Evolutionary conservation across 2,329 filamentous ascomycete genomes (phyloP).

Genomic region (Cladophialophora immunda): DNA sequence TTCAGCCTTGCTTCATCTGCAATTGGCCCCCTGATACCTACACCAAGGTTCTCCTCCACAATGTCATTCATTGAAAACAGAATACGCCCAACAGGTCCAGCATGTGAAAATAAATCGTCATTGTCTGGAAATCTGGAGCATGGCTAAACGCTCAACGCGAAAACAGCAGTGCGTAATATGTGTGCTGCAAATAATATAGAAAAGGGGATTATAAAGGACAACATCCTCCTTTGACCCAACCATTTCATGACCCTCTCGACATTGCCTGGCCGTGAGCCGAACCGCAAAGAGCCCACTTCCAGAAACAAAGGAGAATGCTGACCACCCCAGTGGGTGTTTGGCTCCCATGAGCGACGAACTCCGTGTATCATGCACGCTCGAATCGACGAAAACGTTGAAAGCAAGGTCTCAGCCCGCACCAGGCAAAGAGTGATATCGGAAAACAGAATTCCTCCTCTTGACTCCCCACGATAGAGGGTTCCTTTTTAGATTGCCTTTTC

Average conservation of each 20-base stretch:
- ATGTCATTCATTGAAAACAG: not conserved
- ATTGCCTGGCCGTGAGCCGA: not conserved
- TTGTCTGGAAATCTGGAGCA: conserved; percentile 13
- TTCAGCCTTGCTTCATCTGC: conserved; percentile 12
- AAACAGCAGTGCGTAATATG: conserved; percentile 15
- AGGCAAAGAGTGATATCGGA: not conserved
- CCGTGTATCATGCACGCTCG: conserved; percentile 24
- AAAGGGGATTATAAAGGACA: not conserved
- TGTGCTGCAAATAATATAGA: conserved; percentile 16
- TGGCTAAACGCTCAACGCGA: conserved; percentile 13
- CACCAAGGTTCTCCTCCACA: too few relatives aligned
- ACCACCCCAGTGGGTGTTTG: conserved; percentile 11
- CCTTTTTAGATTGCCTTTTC: conserved; percentile 30
- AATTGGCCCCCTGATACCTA: not conserved
- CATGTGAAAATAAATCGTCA: conserved; percentile 14
- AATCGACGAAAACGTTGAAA: conserved; percentile 5
- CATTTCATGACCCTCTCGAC: conserved; percentile 7
- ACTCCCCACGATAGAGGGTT: not conserved
- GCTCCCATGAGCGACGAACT: conserved; percentile 10
- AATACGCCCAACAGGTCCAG: not conserved
- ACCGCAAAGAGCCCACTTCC: conserved; percentile 3
- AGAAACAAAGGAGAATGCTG: not conserved
- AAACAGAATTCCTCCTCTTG: conserved; percentile 6
- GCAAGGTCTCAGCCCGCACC: not conserved
- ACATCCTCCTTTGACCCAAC: not conserved